Evolutionary conservation across 176 grass and related monocot genomes (phyloP).

Genomic region (Cymbopogon citratus): DNA sequence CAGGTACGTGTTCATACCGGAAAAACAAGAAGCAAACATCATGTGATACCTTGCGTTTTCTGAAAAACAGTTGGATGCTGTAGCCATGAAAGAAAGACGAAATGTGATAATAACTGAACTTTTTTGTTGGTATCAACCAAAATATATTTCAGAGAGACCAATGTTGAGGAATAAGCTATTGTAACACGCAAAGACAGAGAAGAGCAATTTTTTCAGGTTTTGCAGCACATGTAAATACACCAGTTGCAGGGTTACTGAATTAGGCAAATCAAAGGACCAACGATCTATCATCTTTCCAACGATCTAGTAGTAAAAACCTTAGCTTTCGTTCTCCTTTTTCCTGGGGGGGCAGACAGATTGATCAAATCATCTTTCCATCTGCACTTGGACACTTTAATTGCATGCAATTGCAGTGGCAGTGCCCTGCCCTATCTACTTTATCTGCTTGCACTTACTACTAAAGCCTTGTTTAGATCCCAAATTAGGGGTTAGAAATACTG

Average conservation of each 20-base stretch:
- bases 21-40: background rate
- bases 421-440: background rate
- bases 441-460: background rate
- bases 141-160: background rate
- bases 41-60: constrained; percentile 6
- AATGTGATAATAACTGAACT: background rate
- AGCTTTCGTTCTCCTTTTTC: background rate
- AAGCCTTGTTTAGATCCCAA: no score
- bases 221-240: no score
- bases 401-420: constrained; percentile 20
- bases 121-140: background rate
- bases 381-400: constrained; percentile 32
- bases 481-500: no score
- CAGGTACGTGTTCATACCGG: constrained; percentile 10
- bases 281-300: background rate
- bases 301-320: background rate
- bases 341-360: background rate
- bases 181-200: no score
- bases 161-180: no score
- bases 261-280: background rate
- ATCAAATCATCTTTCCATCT: constrained; percentile 8
- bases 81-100: background rate
- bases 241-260: constrained; percentile 8
- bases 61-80: background rate
- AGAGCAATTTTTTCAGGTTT: background rate